Evolutionary conservation across 331 rosid species (phyloP).

Genomic region (Phaseolus coccineus): DNA sequence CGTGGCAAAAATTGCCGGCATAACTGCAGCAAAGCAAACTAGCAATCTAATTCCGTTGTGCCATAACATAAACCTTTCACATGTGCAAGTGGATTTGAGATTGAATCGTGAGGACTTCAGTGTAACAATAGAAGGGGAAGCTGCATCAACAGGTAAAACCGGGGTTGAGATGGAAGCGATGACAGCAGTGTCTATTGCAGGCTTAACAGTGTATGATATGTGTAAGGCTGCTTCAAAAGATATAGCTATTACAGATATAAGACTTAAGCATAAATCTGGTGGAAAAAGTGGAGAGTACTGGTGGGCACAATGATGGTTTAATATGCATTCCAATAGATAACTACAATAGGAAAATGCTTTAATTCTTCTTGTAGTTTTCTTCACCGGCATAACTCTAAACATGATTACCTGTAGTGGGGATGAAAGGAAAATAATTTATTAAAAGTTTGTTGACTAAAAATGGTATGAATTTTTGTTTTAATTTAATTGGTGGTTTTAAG

Average conservation of each 20-base stretch:
- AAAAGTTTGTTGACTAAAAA: neutral
- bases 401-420: neutral
- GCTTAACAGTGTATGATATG: constrained; percentile 61
- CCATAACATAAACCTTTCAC: constrained; percentile 55
- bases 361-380: neutral
- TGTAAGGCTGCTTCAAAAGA: constrained; percentile 61
- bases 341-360: neutral
- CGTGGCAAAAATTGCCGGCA: constrained; percentile 58
- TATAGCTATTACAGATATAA: constrained; percentile 53
- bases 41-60: constrained; percentile 56
- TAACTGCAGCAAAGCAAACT: constrained; percentile 59
- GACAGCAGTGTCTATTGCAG: constrained; percentile 57
- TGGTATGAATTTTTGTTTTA: too few relatives aligned
- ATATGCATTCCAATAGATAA: constrained; percentile 10
- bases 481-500: too few relatives aligned
- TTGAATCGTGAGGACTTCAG: constrained; percentile 52
- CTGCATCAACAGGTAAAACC: constrained; percentile 56
- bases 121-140: constrained; percentile 58
- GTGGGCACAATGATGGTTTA: constrained; percentile 37
- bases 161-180: constrained; percentile 65
- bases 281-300: constrained; percentile 58
- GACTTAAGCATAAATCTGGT: constrained; percentile 55
- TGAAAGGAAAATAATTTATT: neutral
- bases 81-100: constrained; percentile 54
- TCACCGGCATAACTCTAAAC: neutral